A percentile compares a stretch with the other conserved stretches of the same genome.
Conservation (phyloP, 768 basidiomycete genomes). For the Leucogyrophana mollusca region DNA sequence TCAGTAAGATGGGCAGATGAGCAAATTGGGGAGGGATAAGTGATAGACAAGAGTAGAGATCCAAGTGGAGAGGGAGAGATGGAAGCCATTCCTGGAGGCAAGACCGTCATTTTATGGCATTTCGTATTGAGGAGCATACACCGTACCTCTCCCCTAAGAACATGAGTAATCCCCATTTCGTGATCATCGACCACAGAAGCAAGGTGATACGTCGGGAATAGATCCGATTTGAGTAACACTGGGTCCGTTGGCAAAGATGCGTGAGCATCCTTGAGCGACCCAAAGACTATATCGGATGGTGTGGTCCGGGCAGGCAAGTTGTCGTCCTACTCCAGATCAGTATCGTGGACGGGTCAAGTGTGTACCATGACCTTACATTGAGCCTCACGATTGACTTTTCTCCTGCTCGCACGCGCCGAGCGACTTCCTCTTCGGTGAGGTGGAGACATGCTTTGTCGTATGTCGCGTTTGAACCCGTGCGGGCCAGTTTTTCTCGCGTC, state of each 20-base stretch:
- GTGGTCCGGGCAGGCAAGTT: constrained; percentile 50
- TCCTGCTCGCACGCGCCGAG: constrained; percentile 67
- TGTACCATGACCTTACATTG: constrained; percentile 55
- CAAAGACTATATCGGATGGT: constrained; percentile 74
- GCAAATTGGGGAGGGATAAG: constrained; percentile 78
- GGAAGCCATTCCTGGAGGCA: constrained; percentile 87
- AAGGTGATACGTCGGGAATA: constrained; percentile 94
- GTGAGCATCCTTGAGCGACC: constrained; percentile 68
- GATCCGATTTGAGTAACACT: constrained; percentile 87
- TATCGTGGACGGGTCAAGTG: not conserved
- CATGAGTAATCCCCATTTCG: constrained; percentile 95
- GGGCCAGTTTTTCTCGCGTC: constrained; percentile 68
- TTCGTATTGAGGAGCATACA: not conserved
- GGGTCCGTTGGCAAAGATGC: constrained; percentile 85
- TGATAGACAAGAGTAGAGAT: constrained; percentile 78
- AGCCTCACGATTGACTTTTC: constrained; percentile 83
- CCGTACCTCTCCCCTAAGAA: constrained; percentile 86
- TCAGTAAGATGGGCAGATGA: constrained; percentile 88
- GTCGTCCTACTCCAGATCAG: constrained; percentile 45
- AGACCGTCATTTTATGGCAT: not conserved
- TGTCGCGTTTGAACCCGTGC: constrained; percentile 69
- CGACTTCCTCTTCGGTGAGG: constrained; percentile 83
- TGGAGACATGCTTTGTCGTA: constrained; percentile 91
- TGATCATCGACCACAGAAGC: constrained; percentile 96
- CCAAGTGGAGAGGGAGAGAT: constrained; percentile 87